A percentile compares a stretch with the other conserved stretches of the same genome.
Conservation (phyloP, 306 rosid species). For the Rosa rugosa region DNA sequence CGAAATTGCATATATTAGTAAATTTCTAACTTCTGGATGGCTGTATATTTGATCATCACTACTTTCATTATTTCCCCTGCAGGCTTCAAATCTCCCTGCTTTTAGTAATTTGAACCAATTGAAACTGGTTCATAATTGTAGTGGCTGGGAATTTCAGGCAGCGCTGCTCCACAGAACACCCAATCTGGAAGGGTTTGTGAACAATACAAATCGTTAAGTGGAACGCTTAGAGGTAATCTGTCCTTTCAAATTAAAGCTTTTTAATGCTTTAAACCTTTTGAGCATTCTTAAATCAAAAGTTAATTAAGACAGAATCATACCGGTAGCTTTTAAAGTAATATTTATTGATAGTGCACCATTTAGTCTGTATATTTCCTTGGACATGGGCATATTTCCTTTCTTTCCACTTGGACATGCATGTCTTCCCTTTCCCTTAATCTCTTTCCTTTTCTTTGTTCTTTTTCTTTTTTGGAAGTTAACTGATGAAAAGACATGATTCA, state of each 20-base stretch:
- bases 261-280: conserved; percentile 17
- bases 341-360: not conserved
- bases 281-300: not conserved
- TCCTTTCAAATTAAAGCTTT: not conserved
- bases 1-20: too few relatives aligned
- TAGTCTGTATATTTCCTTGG: not conserved
- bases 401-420: conserved; percentile 5
- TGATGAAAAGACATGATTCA: not conserved
- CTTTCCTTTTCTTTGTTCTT: not conserved
- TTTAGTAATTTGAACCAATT: too few relatives aligned
- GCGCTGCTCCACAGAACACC: too few relatives aligned
- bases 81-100: too few relatives aligned
- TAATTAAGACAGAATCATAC: conserved; percentile 5
- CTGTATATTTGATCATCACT: too few relatives aligned
- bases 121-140: too few relatives aligned
- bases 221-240: not conserved
- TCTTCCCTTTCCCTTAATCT: conserved; percentile 1
- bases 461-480: not conserved
- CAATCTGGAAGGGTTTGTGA: not conserved
- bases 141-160: too few relatives aligned
- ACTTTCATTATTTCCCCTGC: too few relatives aligned
- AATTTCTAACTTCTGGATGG: too few relatives aligned
- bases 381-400: not conserved
- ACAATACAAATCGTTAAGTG: not conserved
- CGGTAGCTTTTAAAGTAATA: not conserved